These are phyloP conservation scores for Somion occarium DNA, from an alignment of 1,284 basidiomycete species.

Conservation along the genomic window DNA sequence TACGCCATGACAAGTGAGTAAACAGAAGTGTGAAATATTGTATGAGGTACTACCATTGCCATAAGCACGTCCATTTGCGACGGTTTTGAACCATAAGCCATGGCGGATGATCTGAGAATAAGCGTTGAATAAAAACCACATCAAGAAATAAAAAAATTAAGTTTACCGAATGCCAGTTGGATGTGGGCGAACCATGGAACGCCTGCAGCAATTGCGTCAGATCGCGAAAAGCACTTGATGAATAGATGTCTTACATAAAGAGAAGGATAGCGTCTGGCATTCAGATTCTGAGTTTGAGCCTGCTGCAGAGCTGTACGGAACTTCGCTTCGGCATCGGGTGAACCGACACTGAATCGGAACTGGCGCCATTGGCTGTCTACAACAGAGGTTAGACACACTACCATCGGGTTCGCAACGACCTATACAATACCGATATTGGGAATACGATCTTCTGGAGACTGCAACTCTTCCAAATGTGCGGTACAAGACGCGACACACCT, in stretches of 20 bases:
- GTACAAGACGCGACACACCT: slow-evolving; percentile 66
- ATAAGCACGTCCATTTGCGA: slow-evolving; percentile 48
- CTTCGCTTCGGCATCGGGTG: slow-evolving; percentile 61
- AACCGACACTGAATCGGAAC: slow-evolving; percentile 60
- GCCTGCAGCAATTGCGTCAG: slow-evolving; percentile 32
- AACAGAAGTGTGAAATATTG: not conserved
- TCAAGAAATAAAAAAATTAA: not conserved
- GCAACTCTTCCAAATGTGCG: slow-evolving; percentile 59
- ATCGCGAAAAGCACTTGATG: not conserved
- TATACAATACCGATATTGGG: not conserved
- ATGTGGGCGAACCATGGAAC: slow-evolving; percentile 56
- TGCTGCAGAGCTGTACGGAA: slow-evolving; percentile 39
- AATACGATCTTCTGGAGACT: slow-evolving; percentile 20
- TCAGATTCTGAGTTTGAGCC: slow-evolving; percentile 32
- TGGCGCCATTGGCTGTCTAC: slow-evolving; percentile 46
- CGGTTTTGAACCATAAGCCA: slow-evolving; percentile 52
- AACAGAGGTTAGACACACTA: not conserved
- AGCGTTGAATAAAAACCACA: slow-evolving; percentile 5
- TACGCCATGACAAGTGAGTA: slow-evolving; percentile 17
- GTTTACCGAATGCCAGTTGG: slow-evolving; percentile 61
- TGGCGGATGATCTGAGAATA: slow-evolving; percentile 56
- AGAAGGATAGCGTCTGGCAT: slow-evolving; percentile 44
- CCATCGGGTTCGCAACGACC: not conserved
- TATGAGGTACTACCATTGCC: slow-evolving; percentile 44
- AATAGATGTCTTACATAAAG: slow-evolving; percentile 41